A percentile compares a stretch with the other conserved stretches of the same genome.
These are phyloP conservation scores for Metschnikowia similis DNA, from an alignment of 805 yeast genomes.

Conservation along the genomic window DNA sequence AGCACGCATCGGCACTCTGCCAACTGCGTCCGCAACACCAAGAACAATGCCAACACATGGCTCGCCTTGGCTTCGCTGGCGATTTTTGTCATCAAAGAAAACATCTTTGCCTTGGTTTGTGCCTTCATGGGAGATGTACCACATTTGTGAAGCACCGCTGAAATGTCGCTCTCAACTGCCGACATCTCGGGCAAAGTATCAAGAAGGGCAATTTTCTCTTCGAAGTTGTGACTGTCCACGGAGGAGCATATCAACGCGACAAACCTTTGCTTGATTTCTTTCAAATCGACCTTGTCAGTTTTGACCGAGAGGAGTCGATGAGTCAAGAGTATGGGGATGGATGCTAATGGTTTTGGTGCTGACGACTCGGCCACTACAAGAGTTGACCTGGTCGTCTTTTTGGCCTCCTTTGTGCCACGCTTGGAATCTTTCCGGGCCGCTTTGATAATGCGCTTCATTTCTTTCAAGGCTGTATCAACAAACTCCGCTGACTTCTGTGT, in stretches of 20 bases:
- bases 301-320: conserved; percentile 8
- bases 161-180: neutral
- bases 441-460: neutral
- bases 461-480: neutral
- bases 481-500: conserved; percentile 4
- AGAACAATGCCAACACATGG: conserved; percentile 11
- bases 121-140: conserved; percentile 5
- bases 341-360: no score
- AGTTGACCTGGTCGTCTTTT: no score
- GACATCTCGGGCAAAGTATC: conserved; percentile 4
- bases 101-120: conserved; percentile 5
- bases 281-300: conserved; percentile 3
- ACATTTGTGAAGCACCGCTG: conserved; percentile 2
- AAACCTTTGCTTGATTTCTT: conserved; percentile 2
- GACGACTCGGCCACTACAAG: no score
- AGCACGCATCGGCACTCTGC: neutral
- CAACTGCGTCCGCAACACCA: conserved; percentile 8
- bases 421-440: neutral
- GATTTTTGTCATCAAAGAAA: conserved; percentile 7
- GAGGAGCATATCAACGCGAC: conserved; percentile 2
- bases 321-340: conserved; percentile 4
- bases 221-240: conserved; percentile 3
- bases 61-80: conserved; percentile 1
- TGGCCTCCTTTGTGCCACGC: neutral
- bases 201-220: conserved; percentile 4